phyloP scores from a whole-genome alignment of 441 rosid genomes.

The Eutrema salsugineum region DNA sequence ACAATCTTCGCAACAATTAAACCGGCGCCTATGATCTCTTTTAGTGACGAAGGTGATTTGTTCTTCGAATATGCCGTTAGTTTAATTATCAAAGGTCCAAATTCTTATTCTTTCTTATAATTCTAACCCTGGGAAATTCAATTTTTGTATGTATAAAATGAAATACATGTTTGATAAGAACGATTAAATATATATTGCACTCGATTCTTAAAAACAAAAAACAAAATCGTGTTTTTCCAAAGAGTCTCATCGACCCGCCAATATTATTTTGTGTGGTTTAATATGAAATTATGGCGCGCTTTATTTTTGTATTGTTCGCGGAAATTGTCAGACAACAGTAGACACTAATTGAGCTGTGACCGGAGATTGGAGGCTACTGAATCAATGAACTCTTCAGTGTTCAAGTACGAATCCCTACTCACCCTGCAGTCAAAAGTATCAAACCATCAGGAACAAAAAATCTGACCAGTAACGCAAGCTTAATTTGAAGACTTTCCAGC shows the following conservation, averaged over 20 bases:
- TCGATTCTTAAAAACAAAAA: not conserved
- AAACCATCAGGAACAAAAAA: not conserved
- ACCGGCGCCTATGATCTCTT: not conserved
- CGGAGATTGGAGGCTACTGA: slow-evolving; percentile 66
- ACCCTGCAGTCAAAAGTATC: slow-evolving; percentile 44
- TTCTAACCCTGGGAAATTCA: not conserved
- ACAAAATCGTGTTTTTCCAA: not conserved
- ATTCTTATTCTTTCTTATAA: not conserved
- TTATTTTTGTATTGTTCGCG: not conserved
- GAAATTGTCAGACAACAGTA: slow-evolving; percentile 32
- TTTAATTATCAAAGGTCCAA: too few relatives aligned
- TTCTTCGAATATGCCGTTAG: not conserved
- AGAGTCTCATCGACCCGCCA: not conserved
- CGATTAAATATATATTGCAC: not conserved
- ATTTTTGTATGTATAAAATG: not conserved
- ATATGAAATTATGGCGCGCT: not conserved
- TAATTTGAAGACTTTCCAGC: not conserved
- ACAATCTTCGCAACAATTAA: not conserved
- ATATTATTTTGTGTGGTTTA: not conserved
- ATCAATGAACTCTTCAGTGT: slow-evolving; percentile 82
- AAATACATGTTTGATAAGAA: not conserved
- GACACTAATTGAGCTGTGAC: slow-evolving; percentile 49
- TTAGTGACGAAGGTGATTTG: not conserved
- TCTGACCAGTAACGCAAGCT: not conserved
- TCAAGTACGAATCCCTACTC: slow-evolving; percentile 64